Base-by-base conservation (phyloP, 108 stramenopile genomes). In the Nitzschia sp. region DNA sequence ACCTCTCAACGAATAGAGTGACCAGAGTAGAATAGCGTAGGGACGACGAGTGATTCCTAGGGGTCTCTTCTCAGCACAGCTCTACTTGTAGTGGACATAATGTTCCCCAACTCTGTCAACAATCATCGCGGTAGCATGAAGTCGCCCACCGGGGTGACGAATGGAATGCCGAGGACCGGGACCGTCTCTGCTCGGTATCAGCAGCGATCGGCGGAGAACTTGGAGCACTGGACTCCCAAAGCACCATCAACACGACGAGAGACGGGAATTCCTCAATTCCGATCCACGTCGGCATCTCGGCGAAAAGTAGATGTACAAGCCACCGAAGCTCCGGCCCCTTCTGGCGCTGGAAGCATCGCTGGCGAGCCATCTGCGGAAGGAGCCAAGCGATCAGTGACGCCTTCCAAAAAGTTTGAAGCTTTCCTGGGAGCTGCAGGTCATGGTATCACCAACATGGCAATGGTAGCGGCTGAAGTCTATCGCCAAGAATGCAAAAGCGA, bases 401-500 rank as follows among this genome's bases (percentile, higher is more conserved):
- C 24, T 62, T 20, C 21, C 14, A 9, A 43, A 40, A 19, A 40
- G 61, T 46, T 43, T 19, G 43, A 42, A 44, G 42, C 43, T 17
- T 10, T 40, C 61, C 22, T 42, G 40, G 52, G 15, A 10, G 48
- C 52, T 11, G 61, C 70, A 5, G 61, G 46, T 2, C 51, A 62
- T 17, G 59, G 59, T 11, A 19, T 60, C 12, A 40, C 38, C 22
- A 25, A 60, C 17, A 63, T 71, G 24, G 60, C 61, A 21, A 50
- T 63, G n/a, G 57, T 52, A 34, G 61, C 70, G 0, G 60, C 70
- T 12, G 70, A 71, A 29, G 61, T 59, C 11, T 71, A 63, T 29
- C 60, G 70, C 12, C 61, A 63, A 29, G 70, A 71, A 50, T 71
- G 70, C 52, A 54, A 51, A 55, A 56, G 21, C 40, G 66, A 41